A percentile compares a stretch with the other conserved stretches of the same genome.
Evolutionary conservation across 495 filamentous ascomycete genomes (phyloP).

Genomic region (Neurospora tetrasperma): DNA sequence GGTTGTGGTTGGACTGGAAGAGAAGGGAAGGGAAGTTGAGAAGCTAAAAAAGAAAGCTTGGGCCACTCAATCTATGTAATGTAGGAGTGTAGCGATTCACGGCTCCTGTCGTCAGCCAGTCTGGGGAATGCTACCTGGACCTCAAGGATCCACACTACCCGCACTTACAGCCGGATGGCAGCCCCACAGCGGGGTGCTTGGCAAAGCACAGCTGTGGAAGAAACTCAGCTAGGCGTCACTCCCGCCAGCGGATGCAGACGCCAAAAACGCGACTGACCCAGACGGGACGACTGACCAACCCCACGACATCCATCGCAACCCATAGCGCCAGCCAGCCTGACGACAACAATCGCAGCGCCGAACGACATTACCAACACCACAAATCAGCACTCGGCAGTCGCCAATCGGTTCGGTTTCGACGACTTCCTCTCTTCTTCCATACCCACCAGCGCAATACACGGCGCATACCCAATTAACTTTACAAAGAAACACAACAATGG

Average conservation of each 20-base stretch:
- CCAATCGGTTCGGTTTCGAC: neutral
- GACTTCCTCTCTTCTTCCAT: neutral
- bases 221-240: neutral
- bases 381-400: neutral
- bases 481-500: slow-evolving; percentile 34
- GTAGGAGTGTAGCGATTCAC: neutral
- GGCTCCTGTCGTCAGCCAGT: neutral
- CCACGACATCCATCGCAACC: neutral
- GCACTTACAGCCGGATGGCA: neutral
- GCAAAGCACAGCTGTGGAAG: neutral
- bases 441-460: neutral
- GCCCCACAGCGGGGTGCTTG: neutral
- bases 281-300: neutral
- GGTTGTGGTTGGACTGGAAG: neutral
- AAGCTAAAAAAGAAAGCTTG: neutral
- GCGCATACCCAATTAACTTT: neutral
- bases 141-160: neutral
- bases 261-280: neutral
- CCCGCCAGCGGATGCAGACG: neutral
- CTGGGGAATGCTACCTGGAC: neutral
- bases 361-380: neutral
- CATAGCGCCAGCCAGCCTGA: neutral
- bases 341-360: neutral
- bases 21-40: neutral
- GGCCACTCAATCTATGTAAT: neutral